These are phyloP conservation scores for Euphorbia schlechtendalii DNA, from an alignment of 441 rosid genomes.

Conservation along the genomic window DNA sequence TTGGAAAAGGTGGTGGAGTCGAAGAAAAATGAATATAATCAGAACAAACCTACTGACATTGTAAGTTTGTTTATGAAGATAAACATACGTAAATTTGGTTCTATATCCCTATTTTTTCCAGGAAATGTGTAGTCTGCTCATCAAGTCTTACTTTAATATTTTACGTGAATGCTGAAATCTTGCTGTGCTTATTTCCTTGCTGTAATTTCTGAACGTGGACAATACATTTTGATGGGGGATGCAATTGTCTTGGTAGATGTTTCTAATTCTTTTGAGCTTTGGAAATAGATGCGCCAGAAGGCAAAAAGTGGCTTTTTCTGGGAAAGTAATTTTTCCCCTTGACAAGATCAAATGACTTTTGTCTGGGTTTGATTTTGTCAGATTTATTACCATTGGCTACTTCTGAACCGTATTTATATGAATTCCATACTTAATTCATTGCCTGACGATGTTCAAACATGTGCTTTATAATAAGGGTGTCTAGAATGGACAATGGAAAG, in stretches of 20 bases:
- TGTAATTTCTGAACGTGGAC: too few relatives aligned
- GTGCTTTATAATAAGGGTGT: not conserved
- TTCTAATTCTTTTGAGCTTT: too few relatives aligned
- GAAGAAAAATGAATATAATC: constrained; percentile 69
- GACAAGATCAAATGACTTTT: too few relatives aligned
- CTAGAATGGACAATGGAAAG: too few relatives aligned
- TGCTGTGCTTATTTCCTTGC: not conserved
- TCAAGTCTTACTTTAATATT: not conserved
- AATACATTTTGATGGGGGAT: not conserved
- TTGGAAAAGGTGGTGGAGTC: constrained; percentile 92
- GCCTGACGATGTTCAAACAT: not conserved
- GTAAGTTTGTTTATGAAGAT: constrained; percentile 50
- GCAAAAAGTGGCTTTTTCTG: too few relatives aligned
- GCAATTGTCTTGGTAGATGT: too few relatives aligned
- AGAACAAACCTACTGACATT: constrained; percentile 89
- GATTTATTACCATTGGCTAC: not conserved
- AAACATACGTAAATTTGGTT: not conserved
- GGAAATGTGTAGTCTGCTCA: not conserved
- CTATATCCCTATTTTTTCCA: not conserved
- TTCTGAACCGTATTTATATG: not conserved
- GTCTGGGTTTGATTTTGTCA: not conserved
- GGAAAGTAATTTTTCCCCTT: too few relatives aligned
- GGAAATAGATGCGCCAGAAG: too few relatives aligned
- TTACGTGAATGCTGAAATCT: constrained; percentile 1
- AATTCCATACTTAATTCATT: not conserved